Evolutionary conservation across 352 stramenopile genomes (phyloP), one percentile per base, ranked within the genome.

Genomic region (Plasmopara muralis): DNA sequence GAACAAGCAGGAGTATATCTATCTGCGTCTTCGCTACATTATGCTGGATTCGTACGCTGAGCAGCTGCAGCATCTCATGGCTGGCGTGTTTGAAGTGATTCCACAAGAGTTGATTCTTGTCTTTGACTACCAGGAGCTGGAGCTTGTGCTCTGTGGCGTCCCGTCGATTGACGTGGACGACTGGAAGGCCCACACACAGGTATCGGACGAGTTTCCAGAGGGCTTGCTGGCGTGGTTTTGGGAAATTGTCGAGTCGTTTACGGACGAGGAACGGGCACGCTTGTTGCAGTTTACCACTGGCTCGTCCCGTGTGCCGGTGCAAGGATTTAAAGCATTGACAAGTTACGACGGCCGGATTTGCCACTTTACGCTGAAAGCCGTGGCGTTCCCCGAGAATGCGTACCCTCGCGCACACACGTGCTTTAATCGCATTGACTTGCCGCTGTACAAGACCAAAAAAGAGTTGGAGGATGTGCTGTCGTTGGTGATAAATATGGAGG

Each of bases 81-180:
- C 76, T 31, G 84, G 97, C 15, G 97, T 99, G 56, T 97, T 98
- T 92, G 82, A 98, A 87, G 85, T 99, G 13, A 95, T 99, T n/a
- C 83, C 83, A 5, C 79, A 91, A 46, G 77, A 89, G 43, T 60
- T 94, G 6, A 87, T 94, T 41, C 55, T 89, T 10, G 74, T 89
- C 16, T 94, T 94, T 43, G 77, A 89, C 53, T 87, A 89, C 60
- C 74, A 92, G 46, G 83, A 94, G 38, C 58, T 94, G 16, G 79
- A 91, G 47, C 68, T 90, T 35, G 75, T 94, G 54, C 57, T 94
- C 30, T 94, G 75, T 34, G 83, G 79, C 18, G 74, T 89, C 20
- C 80, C 80, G 29, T 87, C 74, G 13, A 90, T 93, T 53, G 83
- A 93, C 44, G 67, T 89, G 35, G 74, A 87, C 18, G 83, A 93